phyloP scores from a whole-genome alignment of 805 yeast species.

The Candida gorgasii region DNA sequence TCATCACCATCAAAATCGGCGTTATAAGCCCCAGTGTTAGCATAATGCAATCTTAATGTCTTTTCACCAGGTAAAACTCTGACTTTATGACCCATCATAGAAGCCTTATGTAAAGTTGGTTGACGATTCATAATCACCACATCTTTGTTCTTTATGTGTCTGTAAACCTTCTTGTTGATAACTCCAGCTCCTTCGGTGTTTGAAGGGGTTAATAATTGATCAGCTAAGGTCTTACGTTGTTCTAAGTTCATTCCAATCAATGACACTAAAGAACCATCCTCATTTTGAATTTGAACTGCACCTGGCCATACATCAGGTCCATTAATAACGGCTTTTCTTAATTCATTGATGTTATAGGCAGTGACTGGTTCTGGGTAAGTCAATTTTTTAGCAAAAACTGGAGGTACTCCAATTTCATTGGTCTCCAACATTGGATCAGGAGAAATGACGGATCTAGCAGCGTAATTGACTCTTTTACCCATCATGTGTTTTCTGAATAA shows the following conservation, averaged over 20 bases:
- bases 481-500: constrained; percentile 98
- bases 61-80: constrained; percentile 97
- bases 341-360: constrained; percentile 80
- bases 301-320: constrained; percentile 99
- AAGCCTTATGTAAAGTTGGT: constrained; percentile 98
- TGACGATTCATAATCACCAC: constrained; percentile 98
- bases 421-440: constrained; percentile 99
- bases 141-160: constrained; percentile 94
- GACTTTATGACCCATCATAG: constrained; percentile 99
- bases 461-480: constrained; percentile 99
- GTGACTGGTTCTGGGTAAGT: constrained; percentile 99
- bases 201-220: constrained; percentile 88
- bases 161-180: constrained; percentile 86
- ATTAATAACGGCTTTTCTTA: constrained; percentile 92
- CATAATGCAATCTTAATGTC: constrained; percentile 94
- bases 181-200: constrained; percentile 49
- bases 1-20: constrained; percentile 99
- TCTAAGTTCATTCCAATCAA: constrained; percentile 87
- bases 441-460: constrained; percentile 98
- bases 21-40: constrained; percentile 98
- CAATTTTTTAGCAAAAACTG: constrained; percentile 92
- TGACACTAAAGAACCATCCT: constrained; percentile 83
- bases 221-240: constrained; percentile 93
- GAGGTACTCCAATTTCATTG: constrained; percentile 98
- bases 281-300: constrained; percentile 93